phyloP scores from a whole-genome alignment of 2,329 filamentous ascomycete genomes.

The Arthrobotrys pseudoclavata region DNA sequence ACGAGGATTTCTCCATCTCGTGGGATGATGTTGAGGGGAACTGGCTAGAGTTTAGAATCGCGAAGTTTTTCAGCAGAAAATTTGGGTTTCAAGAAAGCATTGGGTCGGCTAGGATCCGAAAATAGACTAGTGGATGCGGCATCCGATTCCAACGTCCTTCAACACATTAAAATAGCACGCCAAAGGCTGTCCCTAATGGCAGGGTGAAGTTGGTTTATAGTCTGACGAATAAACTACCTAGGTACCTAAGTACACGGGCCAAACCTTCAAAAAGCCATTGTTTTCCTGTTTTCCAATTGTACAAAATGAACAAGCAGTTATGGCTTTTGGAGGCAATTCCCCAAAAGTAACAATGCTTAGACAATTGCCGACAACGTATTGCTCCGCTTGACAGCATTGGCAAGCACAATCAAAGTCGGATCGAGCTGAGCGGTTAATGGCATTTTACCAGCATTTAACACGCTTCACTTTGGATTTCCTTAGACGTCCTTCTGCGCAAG shows the following conservation, averaged over 20 bases:
- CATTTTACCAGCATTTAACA: conserved; percentile 14
- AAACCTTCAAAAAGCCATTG: background rate
- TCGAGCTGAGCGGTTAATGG: background rate
- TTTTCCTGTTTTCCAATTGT: background rate
- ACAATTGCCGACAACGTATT: background rate
- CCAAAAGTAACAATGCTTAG: background rate
- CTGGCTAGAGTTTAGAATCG: conserved; percentile 12
- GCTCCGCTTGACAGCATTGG: too few species aligned
- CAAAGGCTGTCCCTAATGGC: background rate
- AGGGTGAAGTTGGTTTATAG: background rate
- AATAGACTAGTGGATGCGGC: conserved; percentile 26
- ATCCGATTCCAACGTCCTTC: conserved; percentile 13
- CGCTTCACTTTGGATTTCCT: conserved; percentile 39
- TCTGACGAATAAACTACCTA: too few species aligned
- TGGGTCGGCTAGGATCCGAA: conserved; percentile 40
- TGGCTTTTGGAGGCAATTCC: background rate
- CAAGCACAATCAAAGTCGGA: background rate
- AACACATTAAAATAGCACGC: conserved; percentile 12
- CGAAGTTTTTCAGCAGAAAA: conserved; percentile 33
- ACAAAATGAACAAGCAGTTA: conserved; percentile 2
- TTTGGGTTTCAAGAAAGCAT: conserved; percentile 33
- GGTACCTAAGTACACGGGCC: background rate
- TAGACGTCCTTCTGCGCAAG: background rate
- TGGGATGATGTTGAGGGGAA: conserved; percentile 14
- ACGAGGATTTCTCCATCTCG: conserved; percentile 47